phyloP scores from a whole-genome alignment of 2,329 filamentous ascomycete genomes.

The Didymella exigua region DNA sequence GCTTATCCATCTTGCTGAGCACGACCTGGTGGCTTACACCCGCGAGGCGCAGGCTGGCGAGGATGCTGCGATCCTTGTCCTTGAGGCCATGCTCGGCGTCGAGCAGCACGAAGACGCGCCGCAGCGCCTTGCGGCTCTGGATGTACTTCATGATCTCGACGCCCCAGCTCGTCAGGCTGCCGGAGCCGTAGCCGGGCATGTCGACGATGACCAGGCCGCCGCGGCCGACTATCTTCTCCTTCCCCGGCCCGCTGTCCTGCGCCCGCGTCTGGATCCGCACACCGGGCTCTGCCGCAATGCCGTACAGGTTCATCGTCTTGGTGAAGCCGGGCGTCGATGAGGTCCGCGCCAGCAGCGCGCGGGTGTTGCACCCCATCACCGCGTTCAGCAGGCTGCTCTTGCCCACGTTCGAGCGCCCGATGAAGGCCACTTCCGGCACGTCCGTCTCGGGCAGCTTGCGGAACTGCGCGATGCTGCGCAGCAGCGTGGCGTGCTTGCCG shows the following conservation, averaged over 20 bases:
- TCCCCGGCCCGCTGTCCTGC: not conserved
- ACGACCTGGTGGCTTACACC: slow-evolving; percentile 69
- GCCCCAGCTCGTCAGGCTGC: slow-evolving; percentile 67
- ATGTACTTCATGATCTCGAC: slow-evolving; percentile 72
- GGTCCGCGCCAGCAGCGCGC: slow-evolving; percentile 50
- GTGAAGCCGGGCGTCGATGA: slow-evolving; percentile 66
- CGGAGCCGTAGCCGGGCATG: slow-evolving; percentile 73
- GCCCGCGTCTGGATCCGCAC: slow-evolving; percentile 30
- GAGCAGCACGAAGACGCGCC: slow-evolving; percentile 68
- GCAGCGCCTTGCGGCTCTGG: slow-evolving; percentile 64
- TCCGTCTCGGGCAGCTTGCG: slow-evolving; percentile 61
- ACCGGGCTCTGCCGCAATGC: slow-evolving; percentile 53
- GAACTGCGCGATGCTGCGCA: slow-evolving; percentile 67
- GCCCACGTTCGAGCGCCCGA: slow-evolving; percentile 73
- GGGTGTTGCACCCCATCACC: slow-evolving; percentile 55
- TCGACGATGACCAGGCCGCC: slow-evolving; percentile 66
- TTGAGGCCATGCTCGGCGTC: slow-evolving; percentile 69
- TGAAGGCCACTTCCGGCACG: slow-evolving; percentile 67
- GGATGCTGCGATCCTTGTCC: slow-evolving; percentile 61
- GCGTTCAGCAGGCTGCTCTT: slow-evolving; percentile 72
- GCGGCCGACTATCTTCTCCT: slow-evolving; percentile 42
- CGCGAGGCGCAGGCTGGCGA: slow-evolving; percentile 61
- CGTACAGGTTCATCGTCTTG: slow-evolving; percentile 69
- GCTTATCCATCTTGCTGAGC: slow-evolving; percentile 66
- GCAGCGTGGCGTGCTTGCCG: slow-evolving; percentile 54